Base-by-base conservation (phyloP, 2,329 filamentous ascomycete genomes). In the Cyphellophora attinorum region DNA sequence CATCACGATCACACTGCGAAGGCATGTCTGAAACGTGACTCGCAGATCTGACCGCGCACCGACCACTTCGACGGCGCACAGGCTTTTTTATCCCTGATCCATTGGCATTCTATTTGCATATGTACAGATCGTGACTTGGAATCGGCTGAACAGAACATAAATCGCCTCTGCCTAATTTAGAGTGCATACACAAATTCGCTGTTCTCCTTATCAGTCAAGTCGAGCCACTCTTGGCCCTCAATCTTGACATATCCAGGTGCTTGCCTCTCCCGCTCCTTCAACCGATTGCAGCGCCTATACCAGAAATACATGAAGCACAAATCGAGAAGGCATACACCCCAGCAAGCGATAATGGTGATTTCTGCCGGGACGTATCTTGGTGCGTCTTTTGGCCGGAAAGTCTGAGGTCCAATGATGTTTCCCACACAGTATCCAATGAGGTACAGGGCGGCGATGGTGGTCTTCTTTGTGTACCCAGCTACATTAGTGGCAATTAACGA, bases 121-220 rank as follows among this genome's bases (percentile, higher is more conserved):
- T n/a, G n/a, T n/a, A n/a, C n/a, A n/a, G n/a, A n/a, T n/a, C n/a
- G n/a, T n/a, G n/a, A n/a, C n/a, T n/a, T n/a, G n/a, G n/a, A n/a
- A n/a, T n/a, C n/a, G n/a, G n/a, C n/a, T n/a, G n/a, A n/a, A n/a
- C n/a, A n/a, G n/a, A n/a, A n/a, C n/a, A n/a, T n/a, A n/a, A n/a
- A n/a, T n/a, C n/a, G n/a, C n/a, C n/a, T n/a, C n/a, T n/a, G n/a
- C n/a, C n/a, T n/a, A 25, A n/a, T 25, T 52, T 58, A 73, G 29
- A 74, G 39, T 12, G 63, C 66, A 50, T 81, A 81, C 1, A 72
- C 54, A 48, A 81, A 79, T 51, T 81, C 70, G 2, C 62, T 58
- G 40, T 79, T 81, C 60, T 81, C 77, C 34, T 63, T 56, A 50
- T 81, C 77, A 3, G 76, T 81, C 44, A 81, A 53, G 50, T 81